Base-by-base conservation (phyloP, 495 filamentous ascomycete species). In the Neurospora sp. region DNA sequence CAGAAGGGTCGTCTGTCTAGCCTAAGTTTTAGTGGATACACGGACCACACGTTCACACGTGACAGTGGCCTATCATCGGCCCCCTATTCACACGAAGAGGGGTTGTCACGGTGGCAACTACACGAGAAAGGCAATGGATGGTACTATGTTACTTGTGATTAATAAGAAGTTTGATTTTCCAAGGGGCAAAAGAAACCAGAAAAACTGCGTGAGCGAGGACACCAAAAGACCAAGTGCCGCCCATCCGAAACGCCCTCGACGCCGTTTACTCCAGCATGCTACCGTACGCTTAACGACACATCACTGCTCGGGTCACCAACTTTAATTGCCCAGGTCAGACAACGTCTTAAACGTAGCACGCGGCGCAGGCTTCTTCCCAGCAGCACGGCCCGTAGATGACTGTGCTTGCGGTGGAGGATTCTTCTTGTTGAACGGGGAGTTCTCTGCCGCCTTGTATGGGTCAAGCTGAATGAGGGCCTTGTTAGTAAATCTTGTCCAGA, bases 401-500 rank as follows among this genome's bases (percentile, higher is more conserved):
- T 78, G 74, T 36, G 74, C 42, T 39, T 21, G 73, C 15, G 77
- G 71, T 17, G 76, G 76, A 4, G 80, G 79, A 37, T 79, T 82
- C 24, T 84, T 80, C 54, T 89, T 81, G 75, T 92, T 93, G 81
- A 91, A 93, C 24, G 82, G 77, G 2, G 90, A 92, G 36, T 83
- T 84, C 78, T 90, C 86, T 0, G 90, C 91, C 11, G 91, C 84
- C 71, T 82, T 82, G 81, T 92, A 91, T 2, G 90, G 85, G 74
- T 93, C 90, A 69, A 92, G 81, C 89, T 91, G 76, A 5, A 34
- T 34, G 28, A 71, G 59, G 11, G n/a, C 39, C 59, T 38, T 43
- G 48, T 79, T 80, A 76, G 81, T 54, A 38, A 45, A 42, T 37
- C 72, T 73, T 10, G 31, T 11, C 38, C 17, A 37, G n/a, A 39